phyloP scores from a whole-genome alignment of 305 asterid genomes.

The Fraxinus xanthoxyloides region DNA sequence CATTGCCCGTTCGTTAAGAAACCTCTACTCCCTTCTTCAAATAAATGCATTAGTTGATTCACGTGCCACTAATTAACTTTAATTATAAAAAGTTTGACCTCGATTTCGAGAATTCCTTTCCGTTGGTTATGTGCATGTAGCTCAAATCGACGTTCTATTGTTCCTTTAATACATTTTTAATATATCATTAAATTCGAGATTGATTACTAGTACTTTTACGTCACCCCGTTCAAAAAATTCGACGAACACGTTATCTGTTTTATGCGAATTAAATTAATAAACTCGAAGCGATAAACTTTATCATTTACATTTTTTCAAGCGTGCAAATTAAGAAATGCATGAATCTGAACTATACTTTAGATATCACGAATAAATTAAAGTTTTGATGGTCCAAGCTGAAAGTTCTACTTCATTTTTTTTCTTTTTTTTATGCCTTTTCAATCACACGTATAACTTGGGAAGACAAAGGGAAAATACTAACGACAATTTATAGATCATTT shows the following conservation, averaged over 20 bases:
- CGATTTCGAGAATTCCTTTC: background rate
- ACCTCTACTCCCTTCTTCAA: conserved; percentile 19
- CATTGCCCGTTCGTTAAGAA: conserved; percentile 48
- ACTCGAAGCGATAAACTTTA: background rate
- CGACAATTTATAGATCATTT: background rate
- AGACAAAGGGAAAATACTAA: background rate
- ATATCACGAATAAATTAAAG: background rate
- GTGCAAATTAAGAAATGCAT: background rate
- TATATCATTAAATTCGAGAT: background rate
- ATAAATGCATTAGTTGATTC: background rate
- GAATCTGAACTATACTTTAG: background rate
- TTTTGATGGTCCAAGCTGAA: background rate
- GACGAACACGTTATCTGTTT: background rate
- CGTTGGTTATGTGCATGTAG: background rate
- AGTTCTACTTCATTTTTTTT: background rate
- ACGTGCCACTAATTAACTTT: background rate
- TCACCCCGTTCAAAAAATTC: background rate
- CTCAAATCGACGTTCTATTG: background rate
- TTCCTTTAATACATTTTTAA: background rate
- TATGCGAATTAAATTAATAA: background rate
- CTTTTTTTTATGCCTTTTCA: background rate
- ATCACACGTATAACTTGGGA: background rate
- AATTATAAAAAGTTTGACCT: background rate
- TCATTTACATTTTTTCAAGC: background rate
- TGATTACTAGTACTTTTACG: no score